Evolutionary conservation across 2,329 filamentous ascomycete species (phyloP).

Genomic region (Achaetomium macrosporum): DNA sequence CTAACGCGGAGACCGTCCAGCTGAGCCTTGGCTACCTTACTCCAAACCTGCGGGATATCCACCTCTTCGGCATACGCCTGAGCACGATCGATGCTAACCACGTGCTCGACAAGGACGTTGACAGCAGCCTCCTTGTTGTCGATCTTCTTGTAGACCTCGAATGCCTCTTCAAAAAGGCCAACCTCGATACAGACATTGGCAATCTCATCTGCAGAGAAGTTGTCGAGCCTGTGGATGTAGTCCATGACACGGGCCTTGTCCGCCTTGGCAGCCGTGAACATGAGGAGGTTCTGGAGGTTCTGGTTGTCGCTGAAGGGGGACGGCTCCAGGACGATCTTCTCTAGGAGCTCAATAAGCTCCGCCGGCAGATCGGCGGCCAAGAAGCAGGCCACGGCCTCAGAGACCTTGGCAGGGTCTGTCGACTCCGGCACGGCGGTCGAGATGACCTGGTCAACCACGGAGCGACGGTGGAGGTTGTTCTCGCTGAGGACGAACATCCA

Average conservation of each 20-base stretch:
- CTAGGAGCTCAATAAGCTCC: slow-evolving; percentile 92
- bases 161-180: slow-evolving; percentile 91
- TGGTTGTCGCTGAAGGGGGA: slow-evolving; percentile 97
- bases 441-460: slow-evolving; percentile 92
- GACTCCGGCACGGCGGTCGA: slow-evolving; percentile 91
- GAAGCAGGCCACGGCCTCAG: slow-evolving; percentile 88
- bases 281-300: slow-evolving; percentile 90
- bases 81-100: slow-evolving; percentile 96
- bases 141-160: slow-evolving; percentile 98
- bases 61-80: slow-evolving; percentile 94
- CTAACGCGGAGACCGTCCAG: slow-evolving; percentile 88
- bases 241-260: slow-evolving; percentile 93
- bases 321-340: slow-evolving; percentile 99
- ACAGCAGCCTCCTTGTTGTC: slow-evolving; percentile 81
- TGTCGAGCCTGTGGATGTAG: slow-evolving; percentile 87
- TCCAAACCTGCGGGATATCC: slow-evolving; percentile 93
- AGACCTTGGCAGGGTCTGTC: slow-evolving; percentile 89
- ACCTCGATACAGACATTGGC: slow-evolving; percentile 90
- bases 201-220: slow-evolving; percentile 89
- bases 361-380: slow-evolving; percentile 83
- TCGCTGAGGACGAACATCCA: slow-evolving; percentile 93
- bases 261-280: slow-evolving; percentile 94
- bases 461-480: slow-evolving; percentile 92
- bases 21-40: slow-evolving; percentile 95
- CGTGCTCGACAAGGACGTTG: slow-evolving; percentile 88